These are phyloP conservation scores for Linum lewisii DNA, from an alignment of 345 rosid species.

Conservation along the genomic window DNA sequence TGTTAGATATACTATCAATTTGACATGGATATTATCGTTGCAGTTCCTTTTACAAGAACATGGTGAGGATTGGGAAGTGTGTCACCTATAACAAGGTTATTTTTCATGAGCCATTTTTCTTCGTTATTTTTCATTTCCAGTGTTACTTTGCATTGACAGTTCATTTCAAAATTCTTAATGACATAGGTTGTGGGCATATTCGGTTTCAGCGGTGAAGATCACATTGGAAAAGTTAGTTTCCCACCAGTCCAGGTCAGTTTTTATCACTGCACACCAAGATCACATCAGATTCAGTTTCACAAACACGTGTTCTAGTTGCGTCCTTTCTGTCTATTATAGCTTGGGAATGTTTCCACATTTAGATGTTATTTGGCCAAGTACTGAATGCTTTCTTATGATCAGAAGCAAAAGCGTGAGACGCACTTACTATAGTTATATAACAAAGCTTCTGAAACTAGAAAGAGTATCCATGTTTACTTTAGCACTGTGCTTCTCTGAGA, in stretches of 20 bases:
- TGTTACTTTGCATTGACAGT: not conserved
- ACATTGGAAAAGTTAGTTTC: slow-evolving; percentile 83
- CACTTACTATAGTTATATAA: too few species aligned
- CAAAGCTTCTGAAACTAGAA: too few species aligned
- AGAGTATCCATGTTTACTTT: too few species aligned
- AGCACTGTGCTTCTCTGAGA: too few species aligned
- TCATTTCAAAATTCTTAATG: slow-evolving; percentile 2
- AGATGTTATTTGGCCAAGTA: too few species aligned
- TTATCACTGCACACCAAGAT: slow-evolving; percentile 1
- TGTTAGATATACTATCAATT: too few species aligned
- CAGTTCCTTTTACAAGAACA: slow-evolving; percentile 81
- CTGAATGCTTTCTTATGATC: too few species aligned
- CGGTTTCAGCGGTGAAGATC: slow-evolving; percentile 93
- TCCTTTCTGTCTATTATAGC: not conserved
- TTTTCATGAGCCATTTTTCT: not conserved
- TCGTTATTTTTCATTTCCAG: not conserved
- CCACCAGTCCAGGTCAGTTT: slow-evolving; percentile 81
- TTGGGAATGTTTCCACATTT: not conserved
- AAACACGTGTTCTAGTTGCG: not conserved
- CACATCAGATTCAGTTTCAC: not conserved
- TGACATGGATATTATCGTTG: slow-evolving; percentile 13
- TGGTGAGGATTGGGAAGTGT: slow-evolving; percentile 81
- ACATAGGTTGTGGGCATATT: slow-evolving; percentile 71
- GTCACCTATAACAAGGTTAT: slow-evolving; percentile 82
- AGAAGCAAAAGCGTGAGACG: too few species aligned